Percentiles rank a stretch among this genome's conserved stretches.
These are phyloP conservation scores for Sonneratia caseolaris DNA, from an alignment of 345 rosid genomes.

Conservation along the genomic window DNA sequence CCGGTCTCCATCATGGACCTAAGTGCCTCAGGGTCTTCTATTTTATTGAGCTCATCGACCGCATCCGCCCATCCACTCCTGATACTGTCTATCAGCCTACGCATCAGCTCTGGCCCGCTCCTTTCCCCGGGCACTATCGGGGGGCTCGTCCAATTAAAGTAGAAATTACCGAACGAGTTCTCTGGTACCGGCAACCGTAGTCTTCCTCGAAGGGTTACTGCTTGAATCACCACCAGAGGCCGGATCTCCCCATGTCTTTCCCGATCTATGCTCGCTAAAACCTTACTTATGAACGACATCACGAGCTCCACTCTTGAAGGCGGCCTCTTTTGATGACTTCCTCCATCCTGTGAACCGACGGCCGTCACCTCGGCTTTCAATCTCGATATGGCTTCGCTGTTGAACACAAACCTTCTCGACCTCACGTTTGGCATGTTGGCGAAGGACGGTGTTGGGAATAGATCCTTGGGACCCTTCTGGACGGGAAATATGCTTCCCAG, in stretches of 20 bases:
- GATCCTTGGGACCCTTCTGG: not conserved
- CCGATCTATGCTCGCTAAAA: not conserved
- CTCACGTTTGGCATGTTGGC: not conserved
- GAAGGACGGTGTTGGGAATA: not conserved
- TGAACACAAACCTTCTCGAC: not conserved
- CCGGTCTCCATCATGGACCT: constrained; percentile 6
- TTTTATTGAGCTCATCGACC: not conserved
- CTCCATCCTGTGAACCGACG: too few species aligned
- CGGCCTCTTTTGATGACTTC: not conserved
- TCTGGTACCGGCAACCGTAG: not conserved
- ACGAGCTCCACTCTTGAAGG: constrained; percentile 8
- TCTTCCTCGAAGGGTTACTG: constrained; percentile 4
- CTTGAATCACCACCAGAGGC: not conserved
- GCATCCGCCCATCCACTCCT: not conserved
- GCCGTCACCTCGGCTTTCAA: not conserved
- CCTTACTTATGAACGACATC: not conserved
- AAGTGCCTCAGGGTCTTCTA: not conserved
- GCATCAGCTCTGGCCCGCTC: not conserved
- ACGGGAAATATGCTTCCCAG: not conserved
- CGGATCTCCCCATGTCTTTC: not conserved
- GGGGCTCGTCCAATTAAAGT: not conserved
- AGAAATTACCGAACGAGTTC: constrained; percentile 1
- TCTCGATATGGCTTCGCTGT: not conserved
- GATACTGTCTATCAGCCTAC: not conserved
- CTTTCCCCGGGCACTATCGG: not conserved